These are phyloP conservation scores for Rubus idaeus DNA, from an alignment of 306 rosid genomes.

Conservation along the genomic window DNA sequence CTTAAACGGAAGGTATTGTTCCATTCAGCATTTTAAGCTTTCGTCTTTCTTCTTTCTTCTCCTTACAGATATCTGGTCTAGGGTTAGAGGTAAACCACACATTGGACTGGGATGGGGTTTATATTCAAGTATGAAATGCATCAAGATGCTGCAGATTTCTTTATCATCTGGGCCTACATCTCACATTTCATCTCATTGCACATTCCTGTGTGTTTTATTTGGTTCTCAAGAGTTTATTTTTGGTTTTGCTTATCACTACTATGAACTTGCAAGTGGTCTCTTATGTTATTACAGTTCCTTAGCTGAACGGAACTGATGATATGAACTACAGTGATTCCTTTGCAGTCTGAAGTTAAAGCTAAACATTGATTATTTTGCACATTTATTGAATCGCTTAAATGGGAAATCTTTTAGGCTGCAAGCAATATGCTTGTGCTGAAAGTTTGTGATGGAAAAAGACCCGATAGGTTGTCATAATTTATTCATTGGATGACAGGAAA, in stretches of 20 bases:
- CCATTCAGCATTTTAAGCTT: constrained; percentile 6
- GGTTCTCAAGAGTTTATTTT: not conserved
- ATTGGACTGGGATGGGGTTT: not conserved
- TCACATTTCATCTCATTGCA: not conserved
- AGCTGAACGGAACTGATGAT: not conserved
- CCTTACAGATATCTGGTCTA: not conserved
- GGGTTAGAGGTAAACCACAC: not conserved
- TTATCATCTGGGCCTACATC: constrained; percentile 1
- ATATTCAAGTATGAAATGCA: not conserved
- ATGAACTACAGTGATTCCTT: not conserved
- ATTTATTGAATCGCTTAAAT: not conserved
- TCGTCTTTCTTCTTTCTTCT: constrained; percentile 7
- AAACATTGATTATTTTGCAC: not conserved
- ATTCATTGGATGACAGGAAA: constrained; percentile 73
- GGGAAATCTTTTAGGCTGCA: not conserved
- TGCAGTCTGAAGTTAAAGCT: not conserved
- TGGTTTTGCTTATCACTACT: not conserved
- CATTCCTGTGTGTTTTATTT: not conserved
- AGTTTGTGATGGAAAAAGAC: not conserved
- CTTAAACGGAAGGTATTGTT: constrained; percentile 77
- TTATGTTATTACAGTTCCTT: not conserved
- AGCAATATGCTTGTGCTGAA: not conserved
- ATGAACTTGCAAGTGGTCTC: not conserved
- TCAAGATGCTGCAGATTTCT: constrained; percentile 1
- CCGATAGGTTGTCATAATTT: constrained; percentile 51